Evolutionary conservation across 1,284 basidiomycete species (phyloP), one percentile per base, ranked within the genome.

Genomic region (Cutaneotrichosporon spelunceum): DNA sequence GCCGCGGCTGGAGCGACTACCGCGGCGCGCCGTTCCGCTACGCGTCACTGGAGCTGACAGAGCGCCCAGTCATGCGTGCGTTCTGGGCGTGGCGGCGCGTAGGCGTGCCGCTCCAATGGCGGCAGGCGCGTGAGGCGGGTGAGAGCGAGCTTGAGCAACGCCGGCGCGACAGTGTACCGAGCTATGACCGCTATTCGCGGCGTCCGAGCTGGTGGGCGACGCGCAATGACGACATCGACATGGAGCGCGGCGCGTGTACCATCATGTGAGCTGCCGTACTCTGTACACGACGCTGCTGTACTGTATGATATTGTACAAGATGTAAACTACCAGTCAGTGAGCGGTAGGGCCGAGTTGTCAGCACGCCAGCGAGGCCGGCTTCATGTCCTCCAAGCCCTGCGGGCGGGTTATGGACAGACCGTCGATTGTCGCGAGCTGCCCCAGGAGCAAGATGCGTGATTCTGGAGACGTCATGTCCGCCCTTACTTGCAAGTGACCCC

Each of bases 21-120:
- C 85, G 85, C 30, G 86, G 88, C 13, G 59, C 61, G 3, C 72
- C 73, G 19, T 74, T 80, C 50, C 62, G 54, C 4, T 80, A 79
- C 65, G 56, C 65, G 8, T 54, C 57, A 24, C 19, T 24, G 19
- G 69, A 72, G 52, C 44, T 42, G 21, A 55, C 60, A 7, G 33
- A 11, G 13, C 76, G 71, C 65, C 80, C 86, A n/a, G 86, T 93
- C 10, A 70, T 93, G 64, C 92, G 91, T 84, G 87, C 87, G 33
- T 93, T 91, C 72, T 89, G 89, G 79, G 86, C 87, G 57, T 93
- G 91, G 91, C 87, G 89, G 80, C 86, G 84, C 16, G 89, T 92
- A 26, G 89, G 89, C 72, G 61, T 67, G 16, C 68, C 71, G 3
- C 48, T 36, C 9, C 52, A 48, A 6, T 75, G 72, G 74, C 60